A percentile compares a stretch with the other conserved stretches of the same genome.
phyloP scores from a whole-genome alignment of 345 rosid species.

The Chamaenerion angustifolium region DNA sequence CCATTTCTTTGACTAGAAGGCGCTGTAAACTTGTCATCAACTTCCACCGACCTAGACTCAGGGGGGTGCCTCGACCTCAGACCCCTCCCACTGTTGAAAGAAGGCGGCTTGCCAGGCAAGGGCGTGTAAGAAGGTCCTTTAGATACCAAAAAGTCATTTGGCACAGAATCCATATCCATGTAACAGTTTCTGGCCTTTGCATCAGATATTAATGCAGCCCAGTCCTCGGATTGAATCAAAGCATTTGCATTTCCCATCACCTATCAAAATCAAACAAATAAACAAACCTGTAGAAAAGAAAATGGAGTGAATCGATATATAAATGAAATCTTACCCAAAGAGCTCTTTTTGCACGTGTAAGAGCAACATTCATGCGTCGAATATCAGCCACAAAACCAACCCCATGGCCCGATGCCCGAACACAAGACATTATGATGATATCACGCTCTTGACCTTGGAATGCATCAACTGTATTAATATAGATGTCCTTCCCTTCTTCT shows the following conservation, averaged over 20 bases:
- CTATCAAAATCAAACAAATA: conserved; percentile 36
- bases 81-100: conserved; percentile 29
- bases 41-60: conserved; percentile 73
- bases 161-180: conserved; percentile 85
- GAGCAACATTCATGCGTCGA: conserved; percentile 98
- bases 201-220: conserved; percentile 83
- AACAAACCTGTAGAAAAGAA: too few species aligned
- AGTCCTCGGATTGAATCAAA: conserved; percentile 69
- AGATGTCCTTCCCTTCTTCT: conserved; percentile 87
- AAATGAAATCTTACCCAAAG: conserved; percentile 66
- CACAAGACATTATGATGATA: conserved; percentile 98
- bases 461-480: conserved; percentile 95
- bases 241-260: conserved; percentile 94
- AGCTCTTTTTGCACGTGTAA: conserved; percentile 95
- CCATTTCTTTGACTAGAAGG: conserved; percentile 44
- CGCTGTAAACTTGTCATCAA: conserved; percentile 48
- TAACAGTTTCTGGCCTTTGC: conserved; percentile 83
- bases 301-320: not conserved
- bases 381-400: conserved; percentile 97
- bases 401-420: conserved; percentile 89
- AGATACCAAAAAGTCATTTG: conserved; percentile 47
- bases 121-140: conserved; percentile 36
- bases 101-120: conserved; percentile 38
- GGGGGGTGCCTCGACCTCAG: conserved; percentile 51
- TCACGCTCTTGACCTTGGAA: conserved; percentile 99